These are phyloP conservation scores for Suillus subalutaceus DNA, from an alignment of 768 basidiomycete species.

Conservation along the genomic window DNA sequence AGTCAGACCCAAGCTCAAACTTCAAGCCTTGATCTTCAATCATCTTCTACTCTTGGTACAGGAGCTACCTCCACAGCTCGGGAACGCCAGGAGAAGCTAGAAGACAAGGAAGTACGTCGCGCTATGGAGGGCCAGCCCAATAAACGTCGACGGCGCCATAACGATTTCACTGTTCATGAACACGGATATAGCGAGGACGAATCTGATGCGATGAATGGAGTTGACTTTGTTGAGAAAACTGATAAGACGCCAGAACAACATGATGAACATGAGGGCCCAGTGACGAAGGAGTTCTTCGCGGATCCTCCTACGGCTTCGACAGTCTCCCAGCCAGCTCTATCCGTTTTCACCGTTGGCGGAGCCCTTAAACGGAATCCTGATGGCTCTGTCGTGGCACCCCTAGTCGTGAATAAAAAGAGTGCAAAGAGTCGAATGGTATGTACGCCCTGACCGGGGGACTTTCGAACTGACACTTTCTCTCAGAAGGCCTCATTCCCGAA, in stretches of 20 bases:
- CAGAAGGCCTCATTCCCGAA: constrained; percentile 44
- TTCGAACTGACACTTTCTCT: constrained; percentile 12
- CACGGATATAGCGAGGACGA: constrained; percentile 36
- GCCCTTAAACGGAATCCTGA: constrained; percentile 69
- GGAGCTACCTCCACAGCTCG: constrained; percentile 64
- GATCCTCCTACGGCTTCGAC: constrained; percentile 20
- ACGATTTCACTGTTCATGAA: constrained; percentile 20
- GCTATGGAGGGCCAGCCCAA: constrained; percentile 50
- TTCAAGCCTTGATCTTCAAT: constrained; percentile 62
- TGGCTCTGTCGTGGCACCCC: constrained; percentile 56
- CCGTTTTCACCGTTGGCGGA: constrained; percentile 49
- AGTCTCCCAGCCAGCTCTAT: constrained; percentile 18
- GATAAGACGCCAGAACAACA: neutral
- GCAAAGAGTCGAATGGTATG: constrained; percentile 49
- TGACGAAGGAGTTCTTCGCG: constrained; percentile 13
- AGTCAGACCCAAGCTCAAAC: constrained; percentile 80
- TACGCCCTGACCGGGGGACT: constrained; percentile 11
- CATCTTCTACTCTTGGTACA: constrained; percentile 84
- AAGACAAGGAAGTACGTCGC: constrained; percentile 61
- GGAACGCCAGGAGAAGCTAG: constrained; percentile 57
- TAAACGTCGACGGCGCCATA: constrained; percentile 51
- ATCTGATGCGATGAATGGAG: constrained; percentile 33
- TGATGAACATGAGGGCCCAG: neutral
- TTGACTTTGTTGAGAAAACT: constrained; percentile 15
- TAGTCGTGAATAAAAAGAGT: constrained; percentile 44